Base-by-base conservation (phyloP, 2,329 filamentous ascomycete genomes). In the Ceratocystis variospora region DNA sequence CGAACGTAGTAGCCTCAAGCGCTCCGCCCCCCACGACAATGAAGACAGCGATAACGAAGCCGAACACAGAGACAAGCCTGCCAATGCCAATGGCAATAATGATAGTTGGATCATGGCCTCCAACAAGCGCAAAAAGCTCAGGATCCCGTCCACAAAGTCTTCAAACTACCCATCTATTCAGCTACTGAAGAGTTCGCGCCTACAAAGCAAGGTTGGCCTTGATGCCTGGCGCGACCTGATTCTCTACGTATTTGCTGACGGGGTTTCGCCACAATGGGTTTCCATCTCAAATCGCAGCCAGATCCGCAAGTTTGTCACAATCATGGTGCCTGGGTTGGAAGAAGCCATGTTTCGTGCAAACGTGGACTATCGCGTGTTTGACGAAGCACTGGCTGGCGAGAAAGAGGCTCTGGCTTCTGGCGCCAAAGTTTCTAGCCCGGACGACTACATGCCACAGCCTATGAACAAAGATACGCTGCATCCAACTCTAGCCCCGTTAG, bases 311-410 rank as follows among this genome's bases (percentile, higher is more conserved):
- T 87, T 95, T 37, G 92, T 97, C 37, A 83, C 89, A 50, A 78
- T 99, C 70, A 93, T 96, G 88, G 86, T 96, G 10, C 94, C 94
- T 10, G 94, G 94, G 0, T 77, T 99, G 28, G 93, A 97, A 73
- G 83, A 90, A 72, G 88, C 85, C 69, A 94, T 97, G 88, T 96
- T 97, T 76, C 84, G 88, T 74, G 80, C 83, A 12, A 61, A 59
- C 19, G 62, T 65, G 44, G 73, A 76, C 46, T 78, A 81, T 46
- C 76, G 84, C 69, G 73, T 75, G 8, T 75, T 73, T 0, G 83
- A 80, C 71, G 69, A 69, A 65, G 65, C 71, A 62, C 71, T 73
- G 25, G 70, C 71, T 66, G 68, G 71, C 22, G 73, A 73, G 62
- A 72, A 73, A 44, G 72, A 76, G 19, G 72, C 76, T 53, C 25